Evolutionary conservation across 1,284 basidiomycete species (phyloP), one percentile per base, ranked within the genome.

Genomic region (Sporisorium graminicola): DNA sequence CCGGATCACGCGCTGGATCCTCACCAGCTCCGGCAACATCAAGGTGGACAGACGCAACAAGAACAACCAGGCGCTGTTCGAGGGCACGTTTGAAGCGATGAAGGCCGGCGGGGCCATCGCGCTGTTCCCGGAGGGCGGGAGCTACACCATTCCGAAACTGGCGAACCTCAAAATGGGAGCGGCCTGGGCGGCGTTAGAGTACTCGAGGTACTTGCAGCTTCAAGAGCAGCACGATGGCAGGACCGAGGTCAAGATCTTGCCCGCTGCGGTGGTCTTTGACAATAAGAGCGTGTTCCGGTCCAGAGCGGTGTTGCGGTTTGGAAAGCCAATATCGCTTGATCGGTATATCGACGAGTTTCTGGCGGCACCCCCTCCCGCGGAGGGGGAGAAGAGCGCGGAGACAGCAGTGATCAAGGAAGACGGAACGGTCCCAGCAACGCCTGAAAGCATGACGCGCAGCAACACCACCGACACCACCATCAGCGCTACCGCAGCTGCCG

Each of bases 101-200:
- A 89, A 91, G 13, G 88, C 88, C 18, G 93, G 92, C 24, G 90
- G 92, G 69, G 92, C 91, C 22, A 93, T 98, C 58, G 95, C 94
- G 7, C 88, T 98, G 44, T 98, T 98, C 85, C 96, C 96, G 1
- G 95, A 98, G 86, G 95, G 95, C 13, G 87, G 20, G 85, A 88
- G 47, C 87, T 83, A 89, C 72, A 97, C 95, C 0, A 93, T 95
- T 82, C 94, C 95, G 4, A 90, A 91, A 64, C 92, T 98, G 81
- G 92, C 95, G 89, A 92, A 94, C 70, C 90, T 98, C 81, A 98
- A 98, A 86, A 94, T 98, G 80, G 95, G 95, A 26, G 93, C 93
- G n/a, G 91, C 94, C 9, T 98, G 95, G 95, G 92, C 94, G 35
- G 93, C 94, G 4, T 88, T 98, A 75, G 96, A 98, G 87, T 98